Conservation (phyloP, 139 green algal species). For the Chlorella sp. region DNA sequence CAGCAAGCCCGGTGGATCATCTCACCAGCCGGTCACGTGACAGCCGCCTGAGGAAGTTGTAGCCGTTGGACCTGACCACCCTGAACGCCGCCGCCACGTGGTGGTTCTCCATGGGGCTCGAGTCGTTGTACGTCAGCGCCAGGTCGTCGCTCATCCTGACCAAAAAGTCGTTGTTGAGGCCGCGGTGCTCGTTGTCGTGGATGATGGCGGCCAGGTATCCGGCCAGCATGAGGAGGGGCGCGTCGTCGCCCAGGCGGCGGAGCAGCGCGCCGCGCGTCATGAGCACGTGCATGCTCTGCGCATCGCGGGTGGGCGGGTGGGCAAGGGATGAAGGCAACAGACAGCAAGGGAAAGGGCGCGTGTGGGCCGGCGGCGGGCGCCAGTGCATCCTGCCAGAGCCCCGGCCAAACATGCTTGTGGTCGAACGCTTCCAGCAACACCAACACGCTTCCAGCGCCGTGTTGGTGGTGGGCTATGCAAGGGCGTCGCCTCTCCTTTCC, state of each 20-base stretch:
- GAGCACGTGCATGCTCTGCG: slow-evolving; percentile 35
- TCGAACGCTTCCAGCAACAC: no score
- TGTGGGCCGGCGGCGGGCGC: no score
- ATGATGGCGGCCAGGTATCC: slow-evolving; percentile 33
- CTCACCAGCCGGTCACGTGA: slow-evolving; percentile 24
- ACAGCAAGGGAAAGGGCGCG: no score
- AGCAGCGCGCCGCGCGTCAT: slow-evolving; percentile 25
- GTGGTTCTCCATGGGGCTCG: slow-evolving; percentile 43
- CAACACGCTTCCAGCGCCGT: no score
- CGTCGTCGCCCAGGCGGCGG: slow-evolving; percentile 15
- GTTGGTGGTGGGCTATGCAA: no score
- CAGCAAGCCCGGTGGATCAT: no score
- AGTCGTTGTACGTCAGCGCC: slow-evolving; percentile 50
- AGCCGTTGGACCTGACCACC: slow-evolving; percentile 31
- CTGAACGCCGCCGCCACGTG: slow-evolving; percentile 34
- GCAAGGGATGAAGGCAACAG: no score
- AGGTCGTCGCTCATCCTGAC: slow-evolving; percentile 26
- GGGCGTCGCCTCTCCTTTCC: no score
- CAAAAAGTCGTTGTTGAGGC: slow-evolving; percentile 58
- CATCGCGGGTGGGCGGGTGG: no score
- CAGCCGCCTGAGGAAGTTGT: slow-evolving; percentile 38
- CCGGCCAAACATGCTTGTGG: not conserved
- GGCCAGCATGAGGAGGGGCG: slow-evolving; percentile 16
- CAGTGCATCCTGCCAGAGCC: not conserved
- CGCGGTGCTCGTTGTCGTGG: slow-evolving; percentile 45